Percentiles rank a stretch among this genome's conserved stretches.
These are phyloP conservation scores for Acorus gramineus DNA, from an alignment of 106 monocot species.

Conservation along the genomic window DNA sequence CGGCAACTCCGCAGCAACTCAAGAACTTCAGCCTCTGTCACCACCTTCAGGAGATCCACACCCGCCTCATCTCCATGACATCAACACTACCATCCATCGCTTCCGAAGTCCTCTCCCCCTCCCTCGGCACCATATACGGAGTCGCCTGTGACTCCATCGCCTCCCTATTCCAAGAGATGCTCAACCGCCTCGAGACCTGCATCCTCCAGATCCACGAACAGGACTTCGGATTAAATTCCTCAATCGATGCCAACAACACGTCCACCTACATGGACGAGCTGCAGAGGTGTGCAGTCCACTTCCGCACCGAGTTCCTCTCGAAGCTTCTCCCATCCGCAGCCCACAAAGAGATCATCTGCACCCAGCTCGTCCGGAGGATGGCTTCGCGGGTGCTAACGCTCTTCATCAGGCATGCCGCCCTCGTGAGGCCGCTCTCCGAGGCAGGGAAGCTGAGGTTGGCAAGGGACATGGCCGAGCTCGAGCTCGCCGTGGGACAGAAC, in stretches of 20 bases:
- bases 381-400: conserved; percentile 61
- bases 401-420: conserved; percentile 81
- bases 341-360: conserved; percentile 62
- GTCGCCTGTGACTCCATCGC: conserved; percentile 80
- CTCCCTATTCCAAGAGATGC: conserved; percentile 83
- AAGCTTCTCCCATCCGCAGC: conserved; percentile 57
- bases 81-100: conserved; percentile 51
- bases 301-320: conserved; percentile 70
- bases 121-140: conserved; percentile 60
- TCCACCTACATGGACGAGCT: conserved; percentile 88
- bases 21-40: conserved; percentile 89
- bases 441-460: conserved; percentile 89
- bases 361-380: conserved; percentile 61
- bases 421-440: conserved; percentile 88
- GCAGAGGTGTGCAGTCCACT: conserved; percentile 56
- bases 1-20: conserved; percentile 64
- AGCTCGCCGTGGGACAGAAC: conserved; percentile 82
- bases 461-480: conserved; percentile 96
- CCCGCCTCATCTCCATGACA: conserved; percentile 30
- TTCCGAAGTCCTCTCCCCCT: conserved; percentile 55
- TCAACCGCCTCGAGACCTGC: conserved; percentile 66
- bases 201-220: conserved; percentile 75
- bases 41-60: conserved; percentile 79
- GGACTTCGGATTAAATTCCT: conserved; percentile 50
- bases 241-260: conserved; percentile 46